Conservation (phyloP, 768 basidiomycete species). For the Rhizopogon sp. region DNA sequence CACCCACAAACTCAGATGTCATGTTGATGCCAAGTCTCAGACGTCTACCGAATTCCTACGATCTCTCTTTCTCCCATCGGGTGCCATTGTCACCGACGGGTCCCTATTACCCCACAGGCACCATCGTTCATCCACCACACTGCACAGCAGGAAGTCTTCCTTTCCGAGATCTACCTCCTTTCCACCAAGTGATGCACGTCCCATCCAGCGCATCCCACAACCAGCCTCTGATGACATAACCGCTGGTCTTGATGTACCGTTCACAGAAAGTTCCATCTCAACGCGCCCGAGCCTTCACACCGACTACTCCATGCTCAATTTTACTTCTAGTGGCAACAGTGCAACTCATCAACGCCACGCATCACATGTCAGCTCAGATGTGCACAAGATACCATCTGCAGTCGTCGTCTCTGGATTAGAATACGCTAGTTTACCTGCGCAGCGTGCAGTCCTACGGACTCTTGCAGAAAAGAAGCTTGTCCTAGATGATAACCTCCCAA, state of each 20-base stretch:
- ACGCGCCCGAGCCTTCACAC: slow-evolving; percentile 11
- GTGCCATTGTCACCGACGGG: slow-evolving; percentile 13
- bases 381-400: slow-evolving; percentile 44
- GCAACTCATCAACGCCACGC: slow-evolving; percentile 5
- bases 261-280: neutral
- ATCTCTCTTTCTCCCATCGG: slow-evolving; percentile 32
- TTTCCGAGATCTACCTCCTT: slow-evolving; percentile 17
- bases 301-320: slow-evolving; percentile 11
- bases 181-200: slow-evolving; percentile 12
- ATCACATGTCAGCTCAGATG: slow-evolving; percentile 14
- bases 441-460: slow-evolving; percentile 51
- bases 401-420: slow-evolving; percentile 73
- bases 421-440: slow-evolving; percentile 45
- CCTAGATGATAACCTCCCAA: slow-evolving; percentile 22
- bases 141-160: slow-evolving; percentile 21
- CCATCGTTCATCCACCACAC: slow-evolving; percentile 16
- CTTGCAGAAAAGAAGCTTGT: slow-evolving; percentile 48
- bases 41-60: slow-evolving; percentile 27
- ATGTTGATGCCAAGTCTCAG: slow-evolving; percentile 13
- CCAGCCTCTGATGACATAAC: slow-evolving; percentile 8
- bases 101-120: slow-evolving; percentile 9
- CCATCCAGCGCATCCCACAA: slow-evolving; percentile 11
- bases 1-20: slow-evolving; percentile 53
- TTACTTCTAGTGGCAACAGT: slow-evolving; percentile 4
- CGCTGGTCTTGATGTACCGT: neutral